Percentiles rank a stretch among this genome's conserved stretches.
Evolutionary conservation across 2,329 filamentous ascomycete species (phyloP).

Genomic region (Fusarium haematococcum): DNA sequence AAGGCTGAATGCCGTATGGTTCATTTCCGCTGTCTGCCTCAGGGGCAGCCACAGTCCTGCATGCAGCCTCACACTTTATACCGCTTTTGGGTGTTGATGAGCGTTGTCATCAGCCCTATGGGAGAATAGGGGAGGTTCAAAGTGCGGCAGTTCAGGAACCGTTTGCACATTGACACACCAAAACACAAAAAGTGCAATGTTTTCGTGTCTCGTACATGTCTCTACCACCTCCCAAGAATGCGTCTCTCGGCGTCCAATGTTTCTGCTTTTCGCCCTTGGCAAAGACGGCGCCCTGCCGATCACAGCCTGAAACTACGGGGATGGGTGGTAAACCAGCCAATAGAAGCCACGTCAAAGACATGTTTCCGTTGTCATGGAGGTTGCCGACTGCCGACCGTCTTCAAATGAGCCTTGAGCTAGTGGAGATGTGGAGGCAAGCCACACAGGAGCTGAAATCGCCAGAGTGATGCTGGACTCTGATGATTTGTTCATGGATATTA

Average conservation of each 20-base stretch:
- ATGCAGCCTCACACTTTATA: background rate
- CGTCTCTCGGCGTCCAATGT: background rate
- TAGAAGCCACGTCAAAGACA: background rate
- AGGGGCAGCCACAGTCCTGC: background rate
- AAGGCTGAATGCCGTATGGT: conserved; percentile 3
- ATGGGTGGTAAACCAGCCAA: background rate
- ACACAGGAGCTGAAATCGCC: background rate
- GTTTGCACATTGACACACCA: background rate
- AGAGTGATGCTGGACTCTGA: background rate
- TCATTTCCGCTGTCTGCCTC: background rate
- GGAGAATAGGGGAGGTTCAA: background rate
- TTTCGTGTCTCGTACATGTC: background rate
- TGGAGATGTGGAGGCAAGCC: background rate
- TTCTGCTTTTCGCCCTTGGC: background rate
- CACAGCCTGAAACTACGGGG: conserved; percentile 4
- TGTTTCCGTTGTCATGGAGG: background rate
- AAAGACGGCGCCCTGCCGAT: background rate
- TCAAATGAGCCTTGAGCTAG: conserved; percentile 4
- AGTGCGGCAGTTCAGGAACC: background rate
- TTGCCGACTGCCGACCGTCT: background rate
- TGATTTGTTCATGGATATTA: background rate
- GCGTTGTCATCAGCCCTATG: conserved; percentile 17
- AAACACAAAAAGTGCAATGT: background rate
- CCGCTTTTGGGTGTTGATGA: background rate
- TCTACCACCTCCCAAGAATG: background rate